Conservation (phyloP, 345 rosid species). For the Sonneratia alba region DNA sequence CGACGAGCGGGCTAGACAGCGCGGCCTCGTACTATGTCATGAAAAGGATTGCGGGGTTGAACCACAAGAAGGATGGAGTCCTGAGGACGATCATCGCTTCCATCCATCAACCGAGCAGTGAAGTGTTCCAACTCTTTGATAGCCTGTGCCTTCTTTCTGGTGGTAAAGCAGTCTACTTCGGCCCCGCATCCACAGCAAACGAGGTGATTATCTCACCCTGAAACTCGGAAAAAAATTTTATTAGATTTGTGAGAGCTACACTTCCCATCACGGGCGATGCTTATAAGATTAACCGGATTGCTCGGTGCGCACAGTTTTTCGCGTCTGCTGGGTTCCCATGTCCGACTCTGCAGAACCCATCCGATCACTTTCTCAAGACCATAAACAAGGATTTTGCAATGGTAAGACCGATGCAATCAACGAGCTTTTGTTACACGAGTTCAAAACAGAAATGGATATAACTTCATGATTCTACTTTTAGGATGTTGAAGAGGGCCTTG, state of each 20-base stretch:
- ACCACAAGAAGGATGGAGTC: slow-evolving; percentile 18
- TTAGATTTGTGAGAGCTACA: not conserved
- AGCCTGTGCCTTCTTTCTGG: slow-evolving; percentile 29
- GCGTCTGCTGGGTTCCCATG: slow-evolving; percentile 43
- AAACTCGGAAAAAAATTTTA: not conserved
- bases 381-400: slow-evolving; percentile 8
- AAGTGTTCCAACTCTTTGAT: slow-evolving; percentile 29
- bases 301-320: slow-evolving; percentile 24
- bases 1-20: slow-evolving; percentile 43
- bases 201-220: not conserved
- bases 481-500: slow-evolving; percentile 2
- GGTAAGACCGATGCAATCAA: not conserved
- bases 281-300: not conserved
- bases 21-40: slow-evolving; percentile 38
- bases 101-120: slow-evolving; percentile 41
- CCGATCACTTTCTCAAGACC: slow-evolving; percentile 4
- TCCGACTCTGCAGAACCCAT: slow-evolving; percentile 23
- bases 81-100: slow-evolving; percentile 27
- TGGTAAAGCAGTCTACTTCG: slow-evolving; percentile 36
- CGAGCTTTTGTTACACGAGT: not conserved
- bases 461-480: not conserved
- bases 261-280: too few species aligned
- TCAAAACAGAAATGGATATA: not conserved
- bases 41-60: slow-evolving; percentile 20
- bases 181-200: slow-evolving; percentile 9